Evolutionary conservation across 116 monocot genomes (phyloP).

Genomic region (Papilionanthe hybrid): DNA sequence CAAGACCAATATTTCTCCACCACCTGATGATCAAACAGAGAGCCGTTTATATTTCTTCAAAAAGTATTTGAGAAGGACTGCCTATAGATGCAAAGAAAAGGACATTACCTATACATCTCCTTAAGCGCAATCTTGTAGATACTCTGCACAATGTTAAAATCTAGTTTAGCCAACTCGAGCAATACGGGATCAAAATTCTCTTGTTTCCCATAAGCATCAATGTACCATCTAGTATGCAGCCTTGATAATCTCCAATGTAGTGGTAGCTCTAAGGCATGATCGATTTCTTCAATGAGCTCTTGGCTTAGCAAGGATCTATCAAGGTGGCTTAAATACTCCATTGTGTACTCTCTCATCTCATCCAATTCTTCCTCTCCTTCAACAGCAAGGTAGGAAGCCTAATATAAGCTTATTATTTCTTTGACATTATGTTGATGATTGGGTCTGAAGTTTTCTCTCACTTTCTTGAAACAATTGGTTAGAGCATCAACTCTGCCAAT

Average conservation of each 20-base stretch:
- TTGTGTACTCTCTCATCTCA: constrained; percentile 18
- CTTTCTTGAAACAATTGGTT: background rate
- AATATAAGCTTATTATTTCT: constrained; percentile 30
- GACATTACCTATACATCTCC: constrained; percentile 9
- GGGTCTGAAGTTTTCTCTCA: background rate
- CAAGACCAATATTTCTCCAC: constrained; percentile 8
- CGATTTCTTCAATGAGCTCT: background rate
- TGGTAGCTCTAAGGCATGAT: constrained; percentile 24
- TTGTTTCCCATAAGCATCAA: background rate
- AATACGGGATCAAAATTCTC: background rate
- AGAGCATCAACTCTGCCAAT: background rate
- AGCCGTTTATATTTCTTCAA: too few relatives aligned
- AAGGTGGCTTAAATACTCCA: constrained; percentile 6
- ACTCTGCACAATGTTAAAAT: constrained; percentile 17
- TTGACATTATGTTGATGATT: background rate
- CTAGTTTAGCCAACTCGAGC: constrained; percentile 14
- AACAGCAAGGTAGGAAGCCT: constrained; percentile 28
- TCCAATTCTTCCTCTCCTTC: constrained; percentile 29
- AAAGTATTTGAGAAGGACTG: too few relatives aligned
- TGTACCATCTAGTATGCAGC: constrained; percentile 11
- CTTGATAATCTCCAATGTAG: constrained; percentile 5
- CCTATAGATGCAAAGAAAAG: background rate
- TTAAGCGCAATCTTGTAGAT: constrained; percentile 8
- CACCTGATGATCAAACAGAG: background rate
- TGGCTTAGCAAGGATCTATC: background rate